Evolutionary conservation across 2,329 filamentous ascomycete species (phyloP).

Genomic region (Cladosporium sp.): DNA sequence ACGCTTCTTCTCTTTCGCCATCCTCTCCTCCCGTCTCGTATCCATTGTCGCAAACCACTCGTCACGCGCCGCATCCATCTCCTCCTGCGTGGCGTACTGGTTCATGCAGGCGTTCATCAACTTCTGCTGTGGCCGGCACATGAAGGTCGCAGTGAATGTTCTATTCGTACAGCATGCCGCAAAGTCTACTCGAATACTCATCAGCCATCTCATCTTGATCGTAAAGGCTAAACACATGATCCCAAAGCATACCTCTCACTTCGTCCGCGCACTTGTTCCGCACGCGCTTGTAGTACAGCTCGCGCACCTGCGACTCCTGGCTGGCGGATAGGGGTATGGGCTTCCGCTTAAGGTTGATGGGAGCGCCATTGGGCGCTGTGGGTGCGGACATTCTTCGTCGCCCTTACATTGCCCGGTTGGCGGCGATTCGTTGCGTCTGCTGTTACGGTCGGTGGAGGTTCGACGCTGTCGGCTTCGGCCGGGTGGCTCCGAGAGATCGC

Average conservation of each 20-base stretch:
- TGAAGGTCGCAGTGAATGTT: conserved; percentile 81
- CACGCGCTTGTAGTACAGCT: conserved; percentile 75
- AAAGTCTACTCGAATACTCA: conserved; percentile 56
- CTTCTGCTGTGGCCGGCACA: conserved; percentile 71
- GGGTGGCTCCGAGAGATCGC: too few relatives aligned
- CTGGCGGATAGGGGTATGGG: conserved; percentile 75
- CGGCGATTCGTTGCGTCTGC: too few relatives aligned
- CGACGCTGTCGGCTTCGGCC: too few relatives aligned
- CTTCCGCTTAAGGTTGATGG: conserved; percentile 47
- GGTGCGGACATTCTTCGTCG: conserved; percentile 2
- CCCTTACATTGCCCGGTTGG: too few relatives aligned
- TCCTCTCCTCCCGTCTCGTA: conserved; percentile 61
- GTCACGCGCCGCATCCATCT: conserved; percentile 81
- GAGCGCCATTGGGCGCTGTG: conserved; percentile 16
- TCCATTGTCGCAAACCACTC: conserved; percentile 84
- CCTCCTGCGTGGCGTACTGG: conserved; percentile 71
- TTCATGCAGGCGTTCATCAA: conserved; percentile 95
- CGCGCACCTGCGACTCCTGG: conserved; percentile 75
- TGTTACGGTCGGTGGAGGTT: too few relatives aligned
- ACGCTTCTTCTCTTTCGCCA: conserved; percentile 46
- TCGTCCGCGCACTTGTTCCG: conserved; percentile 62
- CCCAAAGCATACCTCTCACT: conserved; percentile 38
- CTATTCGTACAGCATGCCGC: conserved; percentile 81
- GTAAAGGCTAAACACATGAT: too few relatives aligned
- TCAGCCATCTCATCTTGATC: neutral